A percentile compares a stretch with the other conserved stretches of the same genome.
phyloP scores from a whole-genome alignment of 2,329 filamentous ascomycete species.

The Alternaria conjuncta region DNA sequence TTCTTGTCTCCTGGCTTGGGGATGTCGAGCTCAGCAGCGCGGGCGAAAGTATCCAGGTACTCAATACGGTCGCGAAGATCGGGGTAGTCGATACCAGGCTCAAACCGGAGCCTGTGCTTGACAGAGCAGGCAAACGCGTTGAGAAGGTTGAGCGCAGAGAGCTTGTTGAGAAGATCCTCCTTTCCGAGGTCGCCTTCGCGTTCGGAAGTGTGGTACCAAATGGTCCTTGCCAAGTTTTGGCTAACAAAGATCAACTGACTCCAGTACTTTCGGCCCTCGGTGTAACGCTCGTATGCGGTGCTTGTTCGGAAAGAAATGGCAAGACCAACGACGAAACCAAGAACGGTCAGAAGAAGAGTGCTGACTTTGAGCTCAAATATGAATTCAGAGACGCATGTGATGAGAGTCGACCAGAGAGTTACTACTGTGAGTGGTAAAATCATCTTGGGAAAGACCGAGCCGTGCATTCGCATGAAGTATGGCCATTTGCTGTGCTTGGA shows the following conservation, averaged over 20 bases:
- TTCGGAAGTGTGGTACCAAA: constrained; percentile 80
- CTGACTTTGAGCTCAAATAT: constrained; percentile 63
- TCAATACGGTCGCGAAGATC: constrained; percentile 73
- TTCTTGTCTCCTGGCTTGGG: constrained; percentile 37
- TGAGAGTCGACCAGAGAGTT: constrained; percentile 68
- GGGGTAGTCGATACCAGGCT: constrained; percentile 78
- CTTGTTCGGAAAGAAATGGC: constrained; percentile 79
- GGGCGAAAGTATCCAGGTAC: constrained; percentile 78
- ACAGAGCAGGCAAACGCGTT: constrained; percentile 78
- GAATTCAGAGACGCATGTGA: constrained; percentile 59
- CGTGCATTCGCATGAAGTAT: constrained; percentile 76
- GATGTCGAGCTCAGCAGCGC: constrained; percentile 57
- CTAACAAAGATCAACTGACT: constrained; percentile 61
- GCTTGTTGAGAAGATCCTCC: constrained; percentile 71
- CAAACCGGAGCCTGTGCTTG: constrained; percentile 84
- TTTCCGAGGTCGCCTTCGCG: constrained; percentile 65
- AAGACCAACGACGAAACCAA: constrained; percentile 82
- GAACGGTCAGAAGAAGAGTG: constrained; percentile 74
- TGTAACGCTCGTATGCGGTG: constrained; percentile 74
- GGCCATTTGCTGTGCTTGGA: constrained; percentile 79
- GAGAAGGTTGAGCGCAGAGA: constrained; percentile 77
- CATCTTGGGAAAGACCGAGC: constrained; percentile 76
- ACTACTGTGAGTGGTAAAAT: constrained; percentile 71
- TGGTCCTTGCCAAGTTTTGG: constrained; percentile 69
- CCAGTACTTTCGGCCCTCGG: constrained; percentile 70